Evolutionary conservation across 2,329 filamentous ascomycete species (phyloP), one percentile per base, ranked within the genome.

Genomic region (Macrophomina tecta): DNA sequence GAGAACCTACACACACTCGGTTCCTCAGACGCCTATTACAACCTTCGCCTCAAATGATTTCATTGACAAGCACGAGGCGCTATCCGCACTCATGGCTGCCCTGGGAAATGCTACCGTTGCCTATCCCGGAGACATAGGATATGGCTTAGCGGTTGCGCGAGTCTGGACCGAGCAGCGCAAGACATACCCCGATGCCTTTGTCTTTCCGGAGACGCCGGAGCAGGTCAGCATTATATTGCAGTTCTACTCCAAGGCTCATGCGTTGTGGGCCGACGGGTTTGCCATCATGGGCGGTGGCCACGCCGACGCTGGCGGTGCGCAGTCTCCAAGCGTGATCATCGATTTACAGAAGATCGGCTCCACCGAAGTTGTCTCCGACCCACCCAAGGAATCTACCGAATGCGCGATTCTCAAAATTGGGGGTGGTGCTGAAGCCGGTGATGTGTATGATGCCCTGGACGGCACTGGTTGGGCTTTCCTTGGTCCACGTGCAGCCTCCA

Each of bases 361-460:
- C 23, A 65, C 62, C 2, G 51, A 56, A 16, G 56, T 65, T 2
- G 49, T 56, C 40, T 56, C 62, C 3, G 16, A 38, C 18, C 62
- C 62, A 28, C 51, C 62, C 9, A 45, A 14, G 14, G 48, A 65
- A 49, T 65, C 62, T 4, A 46, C 62, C 30, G 62, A 65, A 4
- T 48, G 48, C 12, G 62, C 62, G 2, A 28, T 65, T 11, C 49
- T 65, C 5, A 65, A 65, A n/a, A 56, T 65, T 5, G 70, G 68
- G 5, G 71, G 74, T 5, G 77, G 76, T 2, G 66, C 69, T 5
- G 72, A 74, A 8, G 81, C 78, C 75, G 67, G 68, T 16, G 70
- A 79, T 32, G 79, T 80, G 3, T 82, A 81, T 60, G 67, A 51
- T 2, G 64, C 70, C 40, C 65, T 68, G 11, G 69, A 72, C n/a